Evolutionary conservation across 2,329 filamentous ascomycete species (phyloP), one percentile per base, ranked within the genome.

Genomic region (Cladorrhinum sp.): DNA sequence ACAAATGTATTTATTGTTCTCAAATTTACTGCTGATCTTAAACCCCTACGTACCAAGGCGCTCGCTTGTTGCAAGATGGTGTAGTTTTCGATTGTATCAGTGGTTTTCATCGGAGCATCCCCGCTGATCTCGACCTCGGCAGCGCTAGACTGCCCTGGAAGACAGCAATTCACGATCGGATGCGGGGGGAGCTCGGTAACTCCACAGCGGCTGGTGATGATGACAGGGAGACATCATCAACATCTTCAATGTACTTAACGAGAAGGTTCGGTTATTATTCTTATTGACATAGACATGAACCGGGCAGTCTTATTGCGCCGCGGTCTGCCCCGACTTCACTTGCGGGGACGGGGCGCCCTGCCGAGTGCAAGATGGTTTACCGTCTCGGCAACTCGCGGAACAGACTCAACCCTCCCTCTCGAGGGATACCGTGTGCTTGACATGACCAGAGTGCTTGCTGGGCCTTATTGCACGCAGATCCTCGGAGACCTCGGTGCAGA

Each of bases 391-490:
- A 10, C 57, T 2, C 39, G 60, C 21, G 59, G 67, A 8, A 63
- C 64, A 12, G 52, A 65, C 48, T 66, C 64, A 36, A 62, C 69
- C 46, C 75, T 86, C 30, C 94, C 95, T 21, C 81, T 99, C 68
- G 86, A 91, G 36, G 95, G 95, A 1, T 89, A 95, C 68, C 87
- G 90, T 59, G 93, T 98, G 14, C 82, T 99, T 64, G 95, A 99
- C 74, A 96, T 99, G 92, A 98, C 94, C 2, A 85, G 95, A 77
- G 95, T 99, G 1, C 78, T 99, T 65, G 95, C 95, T 65, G 95
- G 95, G 92, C 95, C 95, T 66, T 98, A 98, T 72, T 97, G 92
- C 70, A 98, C 95, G 39, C 95, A 99, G 74, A 97, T 99, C 58
- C 78, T 99, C 9, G 95, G 94, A 60, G 95, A 99, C 76, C 82